These are phyloP conservation scores for Thielaviopsis ethacetica DNA, from an alignment of 2,329 filamentous ascomycete genomes.

Conservation along the genomic window DNA sequence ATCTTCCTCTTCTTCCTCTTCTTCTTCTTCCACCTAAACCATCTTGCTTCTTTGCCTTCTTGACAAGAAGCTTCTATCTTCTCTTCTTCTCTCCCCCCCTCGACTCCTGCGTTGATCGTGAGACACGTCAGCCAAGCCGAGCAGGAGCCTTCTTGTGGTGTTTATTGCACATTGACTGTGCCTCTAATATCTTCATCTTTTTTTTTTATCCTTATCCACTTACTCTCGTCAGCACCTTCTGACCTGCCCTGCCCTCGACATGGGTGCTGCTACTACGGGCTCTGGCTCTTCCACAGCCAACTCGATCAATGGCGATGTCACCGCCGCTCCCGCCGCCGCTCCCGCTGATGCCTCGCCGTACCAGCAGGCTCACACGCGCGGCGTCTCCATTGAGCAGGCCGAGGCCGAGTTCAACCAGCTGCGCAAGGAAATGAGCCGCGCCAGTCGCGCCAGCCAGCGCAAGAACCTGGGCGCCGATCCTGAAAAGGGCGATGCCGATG, in stretches of 20 bases:
- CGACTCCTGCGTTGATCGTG: no score
- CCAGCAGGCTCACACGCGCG: constrained; percentile 16
- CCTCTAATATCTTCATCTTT: background rate
- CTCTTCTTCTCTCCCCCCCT: no score
- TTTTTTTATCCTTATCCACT: background rate
- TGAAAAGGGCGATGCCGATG: constrained; percentile 36
- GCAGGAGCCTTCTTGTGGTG: no score
- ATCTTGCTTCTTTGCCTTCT: no score
- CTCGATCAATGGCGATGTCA: constrained; percentile 6
- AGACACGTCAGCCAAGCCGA: no score
- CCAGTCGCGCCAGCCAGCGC: constrained; percentile 35
- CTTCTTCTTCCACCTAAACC: no score
- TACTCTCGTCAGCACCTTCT: background rate
- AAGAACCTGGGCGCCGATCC: constrained; percentile 27
- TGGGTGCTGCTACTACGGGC: constrained; percentile 8
- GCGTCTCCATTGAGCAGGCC: constrained; percentile 49
- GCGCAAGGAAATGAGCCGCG: constrained; percentile 40
- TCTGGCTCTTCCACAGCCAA: constrained; percentile 10
- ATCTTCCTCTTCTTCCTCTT: no score
- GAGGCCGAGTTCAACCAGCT: constrained; percentile 56
- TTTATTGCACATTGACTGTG: background rate
- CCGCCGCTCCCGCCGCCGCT: constrained; percentile 4
- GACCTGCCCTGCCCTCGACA: background rate
- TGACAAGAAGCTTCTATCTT: no score
- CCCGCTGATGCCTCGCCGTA: constrained; percentile 2